Conservation (phyloP, 495 filamentous ascomycete genomes). For the Penicillium maclennaniae region DNA sequence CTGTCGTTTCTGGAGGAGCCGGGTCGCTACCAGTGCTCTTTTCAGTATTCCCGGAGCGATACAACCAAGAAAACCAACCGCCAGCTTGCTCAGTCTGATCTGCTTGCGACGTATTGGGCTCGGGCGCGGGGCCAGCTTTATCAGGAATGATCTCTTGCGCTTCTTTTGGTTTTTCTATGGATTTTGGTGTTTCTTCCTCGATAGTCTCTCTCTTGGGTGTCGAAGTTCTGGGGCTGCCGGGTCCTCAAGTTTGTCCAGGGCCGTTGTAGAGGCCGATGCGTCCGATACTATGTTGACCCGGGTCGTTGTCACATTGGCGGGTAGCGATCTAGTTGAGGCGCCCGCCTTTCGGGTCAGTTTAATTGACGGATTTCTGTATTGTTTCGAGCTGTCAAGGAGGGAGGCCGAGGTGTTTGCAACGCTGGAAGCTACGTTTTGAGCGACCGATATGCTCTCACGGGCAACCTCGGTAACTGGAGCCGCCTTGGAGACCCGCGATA, state of each 20-base stretch:
- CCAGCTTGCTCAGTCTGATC: slow-evolving; percentile 32
- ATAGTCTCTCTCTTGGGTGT: slow-evolving; percentile 23
- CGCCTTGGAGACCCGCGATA: slow-evolving; percentile 58
- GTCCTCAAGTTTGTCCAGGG: slow-evolving; percentile 24
- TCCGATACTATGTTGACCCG: slow-evolving; percentile 48
- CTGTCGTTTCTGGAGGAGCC: slow-evolving; percentile 16
- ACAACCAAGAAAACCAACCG: slow-evolving; percentile 60
- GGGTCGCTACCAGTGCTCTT: slow-evolving; percentile 1
- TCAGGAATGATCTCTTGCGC: slow-evolving; percentile 13
- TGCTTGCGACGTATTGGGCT: slow-evolving; percentile 5
- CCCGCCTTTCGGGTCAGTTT: slow-evolving; percentile 41
- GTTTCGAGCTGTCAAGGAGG: slow-evolving; percentile 26
- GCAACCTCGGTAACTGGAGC: slow-evolving; percentile 69
- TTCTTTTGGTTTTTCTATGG: slow-evolving; percentile 18
- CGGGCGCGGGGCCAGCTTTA: slow-evolving; percentile 7
- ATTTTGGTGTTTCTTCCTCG: slow-evolving; percentile 10
- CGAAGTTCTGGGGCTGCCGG: slow-evolving; percentile 12
- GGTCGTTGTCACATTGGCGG: slow-evolving; percentile 46
- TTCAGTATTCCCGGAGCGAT: slow-evolving; percentile 22
- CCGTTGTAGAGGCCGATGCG: slow-evolving; percentile 35
- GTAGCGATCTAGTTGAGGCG: slow-evolving; percentile 44
- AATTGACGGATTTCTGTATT: slow-evolving; percentile 32
- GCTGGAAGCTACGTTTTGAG: slow-evolving; percentile 45
- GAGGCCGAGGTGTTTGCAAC: slow-evolving; percentile 31
- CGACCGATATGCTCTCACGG: slow-evolving; percentile 69